Percentiles rank a stretch among this genome's conserved stretches.
These are phyloP conservation scores for Phytophthora pistaciae DNA, from an alignment of 352 stramenopile genomes.

Conservation along the genomic window DNA sequence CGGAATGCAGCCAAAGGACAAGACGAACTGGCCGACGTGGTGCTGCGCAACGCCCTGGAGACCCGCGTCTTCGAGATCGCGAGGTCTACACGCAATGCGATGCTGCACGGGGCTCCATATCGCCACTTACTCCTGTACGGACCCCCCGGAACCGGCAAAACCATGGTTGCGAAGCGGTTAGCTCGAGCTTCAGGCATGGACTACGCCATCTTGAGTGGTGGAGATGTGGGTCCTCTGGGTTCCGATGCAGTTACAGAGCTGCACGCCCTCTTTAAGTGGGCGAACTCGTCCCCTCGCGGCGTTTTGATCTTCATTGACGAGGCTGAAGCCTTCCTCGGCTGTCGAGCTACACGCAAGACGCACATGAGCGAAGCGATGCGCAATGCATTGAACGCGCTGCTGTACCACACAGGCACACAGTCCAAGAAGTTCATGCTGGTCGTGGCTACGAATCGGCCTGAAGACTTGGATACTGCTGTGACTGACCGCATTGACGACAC, in stretches of 20 bases:
- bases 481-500: constrained; percentile 88
- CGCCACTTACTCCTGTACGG: constrained; percentile 89
- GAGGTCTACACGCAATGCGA: constrained; percentile 54
- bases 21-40: constrained; percentile 67
- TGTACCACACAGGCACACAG: constrained; percentile 84
- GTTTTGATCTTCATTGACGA: constrained; percentile 92
- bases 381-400: constrained; percentile 84
- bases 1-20: constrained; percentile 31
- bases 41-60: constrained; percentile 60
- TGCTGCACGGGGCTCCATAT: constrained; percentile 74
- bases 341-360: constrained; percentile 77
- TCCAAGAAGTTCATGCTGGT: constrained; percentile 84
- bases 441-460: constrained; percentile 87
- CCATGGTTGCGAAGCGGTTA: constrained; percentile 88
- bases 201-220: constrained; percentile 87
- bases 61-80: constrained; percentile 63
- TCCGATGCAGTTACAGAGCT: constrained; percentile 83
- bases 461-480: constrained; percentile 81
- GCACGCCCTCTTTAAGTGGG: constrained; percentile 85
- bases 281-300: constrained; percentile 71
- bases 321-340: constrained; percentile 84
- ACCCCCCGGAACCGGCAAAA: constrained; percentile 88
- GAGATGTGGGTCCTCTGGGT: constrained; percentile 85
- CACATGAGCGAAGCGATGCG: constrained; percentile 88
- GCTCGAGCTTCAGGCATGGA: constrained; percentile 75